Percentiles rank a stretch among this genome's conserved stretches.
Evolutionary conservation across 805 yeast genomes (phyloP).

Genomic region (Priceomyces haplophilus): DNA sequence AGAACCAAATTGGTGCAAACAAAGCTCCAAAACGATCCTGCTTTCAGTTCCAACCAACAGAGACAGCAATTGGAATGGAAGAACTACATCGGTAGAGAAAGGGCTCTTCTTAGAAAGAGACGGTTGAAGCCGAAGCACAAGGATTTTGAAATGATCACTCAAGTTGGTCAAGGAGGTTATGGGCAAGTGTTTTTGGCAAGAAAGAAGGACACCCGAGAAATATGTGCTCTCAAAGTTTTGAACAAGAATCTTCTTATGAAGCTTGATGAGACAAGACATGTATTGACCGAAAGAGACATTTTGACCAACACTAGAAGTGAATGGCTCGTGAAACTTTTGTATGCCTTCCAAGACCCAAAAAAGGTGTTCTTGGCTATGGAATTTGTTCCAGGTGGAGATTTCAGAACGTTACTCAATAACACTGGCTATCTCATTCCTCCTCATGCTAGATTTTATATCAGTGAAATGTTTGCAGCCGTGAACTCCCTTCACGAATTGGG

Average conservation of each 20-base stretch:
- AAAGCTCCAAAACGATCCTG: constrained; percentile 51
- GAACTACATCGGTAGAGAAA: constrained; percentile 77
- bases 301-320: constrained; percentile 93
- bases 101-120: constrained; percentile 80
- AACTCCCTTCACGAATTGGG: constrained; percentile 93
- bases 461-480: constrained; percentile 95
- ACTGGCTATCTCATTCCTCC: constrained; percentile 91
- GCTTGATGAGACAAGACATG: constrained; percentile 93
- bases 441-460: constrained; percentile 90
- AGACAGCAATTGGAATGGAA: constrained; percentile 57
- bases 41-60: constrained; percentile 30
- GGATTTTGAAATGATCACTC: constrained; percentile 94
- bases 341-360: constrained; percentile 92
- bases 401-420: constrained; percentile 87
- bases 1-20: constrained; percentile 69
- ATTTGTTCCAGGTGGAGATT: constrained; percentile 99
- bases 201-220: constrained; percentile 89
- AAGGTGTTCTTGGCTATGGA: constrained; percentile 96
- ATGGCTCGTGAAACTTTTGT: constrained; percentile 90
- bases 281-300: constrained; percentile 93
- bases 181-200: constrained; percentile 98
- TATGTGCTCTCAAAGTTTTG: constrained; percentile 90
- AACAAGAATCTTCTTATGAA: constrained; percentile 83
- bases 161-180: constrained; percentile 99
- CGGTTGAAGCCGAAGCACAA: constrained; percentile 90